Evolutionary conservation across 2,329 filamentous ascomycete genomes (phyloP), one percentile per base, ranked within the genome.

Genomic region (Xylaria sp.): DNA sequence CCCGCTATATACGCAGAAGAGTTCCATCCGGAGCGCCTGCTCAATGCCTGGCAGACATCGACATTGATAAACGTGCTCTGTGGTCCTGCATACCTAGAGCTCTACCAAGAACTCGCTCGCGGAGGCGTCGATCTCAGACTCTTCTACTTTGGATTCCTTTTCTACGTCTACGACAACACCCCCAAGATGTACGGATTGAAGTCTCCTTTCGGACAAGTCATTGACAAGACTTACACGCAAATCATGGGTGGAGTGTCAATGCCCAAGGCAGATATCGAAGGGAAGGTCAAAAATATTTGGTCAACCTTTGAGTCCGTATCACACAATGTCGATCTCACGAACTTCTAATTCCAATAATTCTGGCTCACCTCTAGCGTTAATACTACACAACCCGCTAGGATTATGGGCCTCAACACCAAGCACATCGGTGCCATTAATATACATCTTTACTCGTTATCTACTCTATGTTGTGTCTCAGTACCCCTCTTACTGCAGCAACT

Each of bases 61-160:
- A 65, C 66, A 4, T 46, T 69, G 8, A 60, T 63, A 37, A 70
- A 70, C 54, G 65, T 70, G 4, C 64, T 71, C 23, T 67, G 62
- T 18, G 64, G 68, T 9, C 59, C 63, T 3, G 52, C 54, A 46
- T 54, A 65, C 46, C 23, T 63, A 56, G 63, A 65, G 8, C 49
- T 69, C 9, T 65, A 65, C 53, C 54, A 67, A 16, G 68, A 69
- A 50, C 58, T 70, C 23, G 60, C 62, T 8, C 46, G 64, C 49
- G 58, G 57, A 19, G 67, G 66, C 19, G 3, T 71, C n/a, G 65
- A 69, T 44, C 63, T 69, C 52, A 66, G 67, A 48, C 47, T 67
- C 49, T 48, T 66, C 34, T 70, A 68, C 49, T 64, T 68, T 52
- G 68, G 68, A 4, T 65, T 70, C 30, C 59, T 71, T 8, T 65